Evolutionary conservation across 768 basidiomycete species (phyloP), one percentile per base, ranked within the genome.

Genomic region (Paxillus ammoniavirescens): DNA sequence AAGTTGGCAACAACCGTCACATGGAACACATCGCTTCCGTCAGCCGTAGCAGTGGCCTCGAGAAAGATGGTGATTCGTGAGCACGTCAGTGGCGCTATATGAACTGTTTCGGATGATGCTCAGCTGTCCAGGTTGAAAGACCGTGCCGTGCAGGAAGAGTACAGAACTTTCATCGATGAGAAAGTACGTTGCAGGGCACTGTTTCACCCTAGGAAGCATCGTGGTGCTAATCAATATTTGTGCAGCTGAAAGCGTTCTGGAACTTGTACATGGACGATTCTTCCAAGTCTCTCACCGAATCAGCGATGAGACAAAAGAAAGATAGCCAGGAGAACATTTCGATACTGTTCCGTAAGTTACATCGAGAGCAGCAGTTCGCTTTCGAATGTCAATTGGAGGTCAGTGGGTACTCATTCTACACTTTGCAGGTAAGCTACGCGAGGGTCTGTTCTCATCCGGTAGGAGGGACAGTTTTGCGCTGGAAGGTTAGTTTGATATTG

Each of bases 51-150:
- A 85, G 89, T 58, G 88, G 89, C 9, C 65, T 90, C 23, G 85
- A 86, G 60, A 83, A 80, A 59, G 87, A 82, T 55, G 88, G 89
- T 37, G 85, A 90, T 70, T 77, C 80, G 89, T 91, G 69, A 78
- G 89, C 64, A 10, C 26, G 37, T 6, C n/a, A 14, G 31, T 42
- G 47, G 42, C 8, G 35, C 49, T n/a, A 14, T 9, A 35, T 42
- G 45, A 21, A 30, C 13, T 4, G 30, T 53, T 63, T 59, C 56
- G 73, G 67, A 78, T 66, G 61, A 50, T 66, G 56, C 57, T 58
- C 56, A 77, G 71, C 49, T 59, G 4, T 59, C 18, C 63, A 91
- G 89, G 47, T 66, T 91, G 64, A 88, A 86, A 60, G 74, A 84
- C 57, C 65, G 54, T 45, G 72, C 65, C 30, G 73, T 81, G 1